Conservation (phyloP, 1,284 basidiomycete genomes). For the Rhizoctonia solani region DNA sequence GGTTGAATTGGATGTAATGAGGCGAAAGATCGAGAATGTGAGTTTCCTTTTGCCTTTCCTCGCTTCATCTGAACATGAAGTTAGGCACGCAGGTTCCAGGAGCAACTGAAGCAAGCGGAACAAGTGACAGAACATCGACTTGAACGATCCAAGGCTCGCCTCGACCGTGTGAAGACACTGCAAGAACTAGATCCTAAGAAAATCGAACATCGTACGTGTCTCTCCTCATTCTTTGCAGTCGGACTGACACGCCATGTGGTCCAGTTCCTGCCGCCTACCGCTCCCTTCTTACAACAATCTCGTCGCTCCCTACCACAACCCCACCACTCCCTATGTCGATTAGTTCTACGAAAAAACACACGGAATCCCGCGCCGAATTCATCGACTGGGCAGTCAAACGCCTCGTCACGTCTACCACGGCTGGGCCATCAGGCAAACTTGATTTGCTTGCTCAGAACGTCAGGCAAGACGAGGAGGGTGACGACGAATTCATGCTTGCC, state of each 20-base stretch:
- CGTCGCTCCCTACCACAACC: conserved; percentile 26
- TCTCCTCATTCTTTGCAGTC: neutral
- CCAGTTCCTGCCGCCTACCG: conserved; percentile 33
- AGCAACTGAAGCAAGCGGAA: conserved; percentile 35
- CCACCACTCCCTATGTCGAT: conserved; percentile 22
- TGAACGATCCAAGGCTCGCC: conserved; percentile 9
- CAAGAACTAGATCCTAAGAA: conserved; percentile 13
- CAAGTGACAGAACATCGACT: conserved; percentile 23
- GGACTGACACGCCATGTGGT: neutral
- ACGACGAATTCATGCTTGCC: neutral
- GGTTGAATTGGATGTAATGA: conserved; percentile 35
- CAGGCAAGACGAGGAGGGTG: neutral
- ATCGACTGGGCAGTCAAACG: conserved; percentile 37
- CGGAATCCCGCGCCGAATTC: conserved; percentile 35
- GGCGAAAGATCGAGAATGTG: conserved; percentile 37
- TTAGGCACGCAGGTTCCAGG: conserved; percentile 37
- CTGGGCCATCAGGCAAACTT: neutral
- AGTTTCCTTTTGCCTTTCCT: neutral
- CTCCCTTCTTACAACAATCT: conserved; percentile 32
- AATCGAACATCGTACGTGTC: conserved; percentile 30
- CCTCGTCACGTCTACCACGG: conserved; percentile 4
- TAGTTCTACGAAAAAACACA: conserved; percentile 18
- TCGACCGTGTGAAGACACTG: conserved; percentile 33
- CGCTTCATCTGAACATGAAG: neutral
- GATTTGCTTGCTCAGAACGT: neutral